Base-by-base conservation (phyloP, 2,329 filamentous ascomycete species). In the Talaromyces rugulosus region DNA sequence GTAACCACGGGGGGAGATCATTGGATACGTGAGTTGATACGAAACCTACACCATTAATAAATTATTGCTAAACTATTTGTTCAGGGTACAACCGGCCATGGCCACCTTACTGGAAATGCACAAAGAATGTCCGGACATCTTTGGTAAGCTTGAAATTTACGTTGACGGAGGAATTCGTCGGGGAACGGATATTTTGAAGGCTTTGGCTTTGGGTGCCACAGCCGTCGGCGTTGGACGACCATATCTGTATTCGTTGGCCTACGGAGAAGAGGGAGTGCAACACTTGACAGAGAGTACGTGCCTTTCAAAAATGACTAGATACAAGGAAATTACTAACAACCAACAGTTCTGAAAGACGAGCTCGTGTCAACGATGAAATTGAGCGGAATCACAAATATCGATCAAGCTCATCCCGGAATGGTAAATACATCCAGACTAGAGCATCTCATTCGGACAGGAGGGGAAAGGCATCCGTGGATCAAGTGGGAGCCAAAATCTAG, bases 141-240 rank as follows among this genome's bases (percentile, higher is more conserved):
- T 91, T 66, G 80, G 82, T 74, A 52, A 85, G 71, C 80, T 96
- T 56, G 91, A 96, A 74, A 85, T 96, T 8, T 93, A 88, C 82
- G 85, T 96, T 28, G 92, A 96, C 71, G 92, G 92, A 44, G 92
- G 92, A 27, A 89, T 96, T 68, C 88, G 87, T 74, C 83, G 92
- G 65, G 92, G 92, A 5, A 96, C 92, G 5, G 92, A 96, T 74
- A 85, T 96, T 6, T 88, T 96, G 65, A 96, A 96, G 78, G 92
- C 92, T 9, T 77, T 96, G 27, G 92, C 89, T 70, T 79, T 96
- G 5, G 92, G 92, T 23, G 92, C 92, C 0, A 92, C 84, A 71
- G 92, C 87, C 42, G 92, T 96, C 0, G 92, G 92, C 78, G 33
- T 62, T 40, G 60, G 60, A 5, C 50, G 60, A 36, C 60, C 60